Percentiles rank a stretch among this genome's conserved stretches.
These are phyloP conservation scores for Amoebophrya sp. DNA, from an alignment of 169 alveolate genomes.

Conservation along the genomic window DNA sequence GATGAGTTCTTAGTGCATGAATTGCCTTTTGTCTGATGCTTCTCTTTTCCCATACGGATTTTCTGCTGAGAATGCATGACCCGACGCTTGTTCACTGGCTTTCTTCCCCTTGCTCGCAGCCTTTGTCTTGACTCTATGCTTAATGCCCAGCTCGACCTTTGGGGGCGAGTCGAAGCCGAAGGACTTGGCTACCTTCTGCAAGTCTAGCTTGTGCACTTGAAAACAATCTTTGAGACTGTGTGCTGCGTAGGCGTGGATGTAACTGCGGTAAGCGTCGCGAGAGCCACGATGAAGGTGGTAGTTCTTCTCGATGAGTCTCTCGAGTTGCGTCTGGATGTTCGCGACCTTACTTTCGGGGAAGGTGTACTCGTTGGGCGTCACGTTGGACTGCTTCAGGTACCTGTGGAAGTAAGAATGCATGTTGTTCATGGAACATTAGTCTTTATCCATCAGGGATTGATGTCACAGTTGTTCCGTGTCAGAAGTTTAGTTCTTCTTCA, in stretches of 20 bases:
- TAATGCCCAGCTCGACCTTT: slow-evolving; percentile 52
- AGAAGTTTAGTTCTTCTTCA: no score
- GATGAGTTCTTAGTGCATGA: slow-evolving; percentile 43
- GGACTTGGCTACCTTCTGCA: slow-evolving; percentile 62
- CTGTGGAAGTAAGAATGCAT: slow-evolving; percentile 40
- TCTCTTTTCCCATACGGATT: slow-evolving; percentile 56
- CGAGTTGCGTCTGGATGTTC: slow-evolving; percentile 90
- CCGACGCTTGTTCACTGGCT: slow-evolving; percentile 41
- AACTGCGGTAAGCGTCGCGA: slow-evolving; percentile 76
- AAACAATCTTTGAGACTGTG: slow-evolving; percentile 73
- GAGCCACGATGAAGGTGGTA: slow-evolving; percentile 91
- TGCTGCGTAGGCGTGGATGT: slow-evolving; percentile 45
- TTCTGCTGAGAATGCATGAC: slow-evolving; percentile 56
- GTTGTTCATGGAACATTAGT: no score
- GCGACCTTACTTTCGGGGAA: slow-evolving; percentile 92
- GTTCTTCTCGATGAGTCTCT: slow-evolving; percentile 92
- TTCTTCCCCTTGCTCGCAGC: slow-evolving; percentile 38
- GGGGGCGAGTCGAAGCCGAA: slow-evolving; percentile 52
- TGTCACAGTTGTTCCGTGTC: no score
- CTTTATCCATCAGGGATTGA: no score
- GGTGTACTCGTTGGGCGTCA: slow-evolving; percentile 79
- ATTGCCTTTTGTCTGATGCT: slow-evolving; percentile 52
- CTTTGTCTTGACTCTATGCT: slow-evolving; percentile 45
- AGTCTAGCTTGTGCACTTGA: slow-evolving; percentile 90
- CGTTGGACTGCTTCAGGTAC: slow-evolving; percentile 51